These are phyloP conservation scores for Backusella parvicylindrica DNA, from an alignment of 192 early-diverging fungal genomes.

Conservation along the genomic window DNA sequence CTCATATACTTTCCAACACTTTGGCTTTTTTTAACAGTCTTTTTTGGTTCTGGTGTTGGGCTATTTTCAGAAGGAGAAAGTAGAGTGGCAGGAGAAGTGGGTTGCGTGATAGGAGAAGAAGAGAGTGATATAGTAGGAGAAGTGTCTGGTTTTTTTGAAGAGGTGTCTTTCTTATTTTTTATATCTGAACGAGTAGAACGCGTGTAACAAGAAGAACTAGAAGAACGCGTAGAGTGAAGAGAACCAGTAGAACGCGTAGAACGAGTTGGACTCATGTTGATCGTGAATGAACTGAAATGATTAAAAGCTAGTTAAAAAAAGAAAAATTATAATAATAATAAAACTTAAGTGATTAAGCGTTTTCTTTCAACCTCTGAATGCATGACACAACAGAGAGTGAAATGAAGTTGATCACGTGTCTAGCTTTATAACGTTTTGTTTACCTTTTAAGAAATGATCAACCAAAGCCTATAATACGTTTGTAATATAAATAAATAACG, in stretches of 20 bases:
- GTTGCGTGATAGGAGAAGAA: background rate
- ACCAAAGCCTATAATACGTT: too few species aligned
- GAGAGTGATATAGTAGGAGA: too few species aligned
- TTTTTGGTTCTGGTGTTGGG: background rate
- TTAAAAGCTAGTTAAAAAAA: background rate
- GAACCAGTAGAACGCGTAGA: background rate
- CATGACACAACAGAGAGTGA: too few species aligned
- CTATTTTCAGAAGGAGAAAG: background rate
- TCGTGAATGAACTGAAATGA: background rate
- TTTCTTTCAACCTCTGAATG: too few species aligned
- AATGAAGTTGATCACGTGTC: too few species aligned
- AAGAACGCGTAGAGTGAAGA: too few species aligned
- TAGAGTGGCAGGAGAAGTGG: background rate
- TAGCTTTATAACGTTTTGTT: too few species aligned
- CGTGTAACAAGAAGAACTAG: too few species aligned
- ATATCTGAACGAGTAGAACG: background rate
- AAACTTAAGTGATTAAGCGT: too few species aligned
- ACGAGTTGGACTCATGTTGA: slow-evolving; percentile 16
- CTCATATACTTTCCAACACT: slow-evolving; percentile 32
- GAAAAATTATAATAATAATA: background rate
- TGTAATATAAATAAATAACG: too few species aligned
- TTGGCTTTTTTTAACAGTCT: slow-evolving; percentile 12
- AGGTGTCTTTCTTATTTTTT: background rate
- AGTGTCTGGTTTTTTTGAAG: too few species aligned
- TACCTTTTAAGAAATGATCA: too few species aligned